phyloP scores from a whole-genome alignment of 2,329 filamentous ascomycete species.

The Pseudonectria foliicola region DNA sequence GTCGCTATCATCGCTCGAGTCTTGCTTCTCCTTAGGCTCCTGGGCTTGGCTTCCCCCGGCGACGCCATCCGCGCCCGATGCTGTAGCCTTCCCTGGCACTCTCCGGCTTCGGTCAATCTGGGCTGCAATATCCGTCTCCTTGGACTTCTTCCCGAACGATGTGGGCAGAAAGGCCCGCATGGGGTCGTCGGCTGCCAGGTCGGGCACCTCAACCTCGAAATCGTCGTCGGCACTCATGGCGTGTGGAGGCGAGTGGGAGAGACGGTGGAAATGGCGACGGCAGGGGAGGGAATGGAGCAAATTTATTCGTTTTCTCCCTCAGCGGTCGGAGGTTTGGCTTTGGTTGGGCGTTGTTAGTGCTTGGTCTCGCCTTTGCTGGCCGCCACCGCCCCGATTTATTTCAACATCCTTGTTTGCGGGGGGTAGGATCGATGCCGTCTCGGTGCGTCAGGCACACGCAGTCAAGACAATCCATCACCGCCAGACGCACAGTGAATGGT shows the following conservation, averaged over 20 bases:
- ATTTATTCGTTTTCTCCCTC: not conserved
- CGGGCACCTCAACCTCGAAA: slow-evolving; percentile 46
- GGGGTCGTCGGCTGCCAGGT: slow-evolving; percentile 56
- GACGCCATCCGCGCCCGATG: slow-evolving; percentile 8
- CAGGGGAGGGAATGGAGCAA: slow-evolving; percentile 12
- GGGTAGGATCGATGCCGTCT: too few species aligned
- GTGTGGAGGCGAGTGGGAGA: slow-evolving; percentile 4
- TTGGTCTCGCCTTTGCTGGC: not conserved
- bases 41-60: slow-evolving; percentile 8
- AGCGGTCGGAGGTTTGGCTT: slow-evolving; percentile 5
- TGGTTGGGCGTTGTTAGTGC: not conserved
- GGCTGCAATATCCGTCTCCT: slow-evolving; percentile 64
- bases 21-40: slow-evolving; percentile 24
- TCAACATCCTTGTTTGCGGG: not conserved
- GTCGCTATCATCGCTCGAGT: slow-evolving; percentile 39
- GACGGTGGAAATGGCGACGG: slow-evolving; percentile 6
- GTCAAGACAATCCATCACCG: too few species aligned
- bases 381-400: not conserved
- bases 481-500: too few species aligned
- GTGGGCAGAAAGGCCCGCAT: slow-evolving; percentile 72
- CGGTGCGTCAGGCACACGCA: too few species aligned
- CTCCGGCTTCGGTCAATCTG: slow-evolving; percentile 78
- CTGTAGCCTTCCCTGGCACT: slow-evolving; percentile 22
- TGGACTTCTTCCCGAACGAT: slow-evolving; percentile 77
- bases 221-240: slow-evolving; percentile 56